These are phyloP conservation scores for Dryadomyces quercivorus DNA, from an alignment of 2,329 filamentous ascomycete species.

Conservation along the genomic window DNA sequence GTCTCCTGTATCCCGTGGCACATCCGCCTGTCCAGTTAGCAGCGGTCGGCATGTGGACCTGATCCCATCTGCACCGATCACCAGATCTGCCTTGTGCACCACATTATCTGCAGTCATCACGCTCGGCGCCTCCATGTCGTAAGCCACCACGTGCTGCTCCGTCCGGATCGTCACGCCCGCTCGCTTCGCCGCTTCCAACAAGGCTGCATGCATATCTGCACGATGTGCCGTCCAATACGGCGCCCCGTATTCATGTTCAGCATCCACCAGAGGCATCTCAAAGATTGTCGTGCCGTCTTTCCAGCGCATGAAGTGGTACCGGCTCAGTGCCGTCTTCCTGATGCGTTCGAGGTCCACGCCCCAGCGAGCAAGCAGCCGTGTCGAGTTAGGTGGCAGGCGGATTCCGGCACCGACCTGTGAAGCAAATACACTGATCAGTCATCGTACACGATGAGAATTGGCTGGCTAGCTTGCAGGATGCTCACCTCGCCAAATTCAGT, in stretches of 20 bases:
- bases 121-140: conserved; percentile 14
- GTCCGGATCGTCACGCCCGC: conserved; percentile 14
- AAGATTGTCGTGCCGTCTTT: conserved; percentile 3
- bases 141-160: conserved; percentile 14
- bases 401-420: conserved; percentile 2
- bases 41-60: conserved; percentile 15
- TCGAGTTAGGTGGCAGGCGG: conserved; percentile 21
- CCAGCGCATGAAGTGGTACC: conserved; percentile 6
- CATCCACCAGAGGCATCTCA: conserved; percentile 11
- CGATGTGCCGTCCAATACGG: conserved; percentile 23
- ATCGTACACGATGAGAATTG: no score
- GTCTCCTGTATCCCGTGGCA: conserved; percentile 19
- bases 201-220: conserved; percentile 20
- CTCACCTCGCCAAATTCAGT: conserved; percentile 9
- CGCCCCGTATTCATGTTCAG: conserved; percentile 16
- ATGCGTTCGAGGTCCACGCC: conserved; percentile 8
- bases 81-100: conserved; percentile 12
- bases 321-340: background rate
- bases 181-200: conserved; percentile 15
- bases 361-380: conserved; percentile 18
- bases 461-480: background rate
- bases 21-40: conserved; percentile 15
- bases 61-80: conserved; percentile 17
- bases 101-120: conserved; percentile 13
- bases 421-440: no score